These are phyloP conservation scores for Yamadazyma sp. DNA, from an alignment of 805 yeast genomes.

Conservation along the genomic window DNA sequence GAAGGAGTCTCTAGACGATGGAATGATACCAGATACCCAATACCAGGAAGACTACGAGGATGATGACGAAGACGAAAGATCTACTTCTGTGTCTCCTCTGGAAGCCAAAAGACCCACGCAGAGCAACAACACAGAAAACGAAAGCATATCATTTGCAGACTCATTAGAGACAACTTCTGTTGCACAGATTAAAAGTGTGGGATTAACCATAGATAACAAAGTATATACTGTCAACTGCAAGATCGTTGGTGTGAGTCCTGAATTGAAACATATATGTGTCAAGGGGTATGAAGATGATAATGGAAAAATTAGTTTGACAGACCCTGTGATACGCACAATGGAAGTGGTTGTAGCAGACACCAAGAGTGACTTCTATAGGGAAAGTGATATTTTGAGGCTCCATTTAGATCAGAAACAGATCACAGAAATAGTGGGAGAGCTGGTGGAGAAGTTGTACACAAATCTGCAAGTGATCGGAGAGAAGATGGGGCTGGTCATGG, in stretches of 20 bases:
- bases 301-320: slow-evolving; percentile 11
- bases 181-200: slow-evolving; percentile 2
- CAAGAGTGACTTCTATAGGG: slow-evolving; percentile 8
- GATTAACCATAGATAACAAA: slow-evolving; percentile 10
- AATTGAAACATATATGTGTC: slow-evolving; percentile 26
- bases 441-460: slow-evolving; percentile 11
- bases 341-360: slow-evolving; percentile 26
- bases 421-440: neutral
- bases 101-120: neutral
- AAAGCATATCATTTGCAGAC: slow-evolving; percentile 8
- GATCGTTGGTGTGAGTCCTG: slow-evolving; percentile 27
- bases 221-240: slow-evolving; percentile 21
- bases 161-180: neutral
- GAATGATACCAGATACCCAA: slow-evolving; percentile 9
- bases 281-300: slow-evolving; percentile 22
- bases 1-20: slow-evolving; percentile 7
- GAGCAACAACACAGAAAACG: slow-evolving; percentile 1
- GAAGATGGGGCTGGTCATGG: slow-evolving; percentile 2
- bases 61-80: slow-evolving; percentile 1
- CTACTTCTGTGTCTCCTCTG: slow-evolving; percentile 1
- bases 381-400: slow-evolving; percentile 16
- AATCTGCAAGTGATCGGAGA: slow-evolving; percentile 6
- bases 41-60: slow-evolving; percentile 5
- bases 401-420: slow-evolving; percentile 17
- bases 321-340: slow-evolving; percentile 24